Conservation (phyloP, 2,329 filamentous ascomycete genomes). For the Penicillium sp. region DNA sequence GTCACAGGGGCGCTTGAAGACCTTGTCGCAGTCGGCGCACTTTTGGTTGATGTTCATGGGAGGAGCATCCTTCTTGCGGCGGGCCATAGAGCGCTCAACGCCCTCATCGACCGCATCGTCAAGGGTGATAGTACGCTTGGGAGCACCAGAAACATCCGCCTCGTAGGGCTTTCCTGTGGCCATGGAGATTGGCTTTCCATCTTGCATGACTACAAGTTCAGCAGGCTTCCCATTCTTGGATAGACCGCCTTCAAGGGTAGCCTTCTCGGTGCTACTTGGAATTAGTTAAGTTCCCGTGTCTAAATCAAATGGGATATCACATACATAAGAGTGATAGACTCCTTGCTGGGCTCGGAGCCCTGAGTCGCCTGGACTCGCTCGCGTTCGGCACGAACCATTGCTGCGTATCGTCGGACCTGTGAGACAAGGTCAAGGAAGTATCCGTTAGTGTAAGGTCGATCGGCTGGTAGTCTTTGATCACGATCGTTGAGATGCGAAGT, state of each 20-base stretch:
- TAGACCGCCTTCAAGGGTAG: conserved; percentile 78
- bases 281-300: conserved; percentile 4
- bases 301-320: not conserved
- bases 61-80: conserved; percentile 87
- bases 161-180: conserved; percentile 66
- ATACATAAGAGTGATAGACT: conserved; percentile 44
- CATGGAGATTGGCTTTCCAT: conserved; percentile 76
- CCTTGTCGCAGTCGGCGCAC: conserved; percentile 81
- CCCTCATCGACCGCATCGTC: conserved; percentile 69
- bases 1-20: conserved; percentile 96
- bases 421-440: conserved; percentile 97
- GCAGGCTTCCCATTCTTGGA: conserved; percentile 77
- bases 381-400: conserved; percentile 73
- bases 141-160: conserved; percentile 35
- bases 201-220: conserved; percentile 72
- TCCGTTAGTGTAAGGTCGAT: conserved; percentile 89
- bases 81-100: conserved; percentile 89
- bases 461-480: conserved; percentile 78
- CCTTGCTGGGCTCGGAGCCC: conserved; percentile 36
- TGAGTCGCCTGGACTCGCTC: conserved; percentile 61
- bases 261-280: conserved; percentile 51
- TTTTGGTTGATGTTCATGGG: conserved; percentile 79
- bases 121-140: conserved; percentile 53
- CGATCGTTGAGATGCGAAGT: conserved; percentile 81
- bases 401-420: conserved; percentile 86